A percentile compares a stretch with the other conserved stretches of the same genome.
Conservation (phyloP, 176 grass and related monocot genomes). For the Lolium perenne region DNA sequence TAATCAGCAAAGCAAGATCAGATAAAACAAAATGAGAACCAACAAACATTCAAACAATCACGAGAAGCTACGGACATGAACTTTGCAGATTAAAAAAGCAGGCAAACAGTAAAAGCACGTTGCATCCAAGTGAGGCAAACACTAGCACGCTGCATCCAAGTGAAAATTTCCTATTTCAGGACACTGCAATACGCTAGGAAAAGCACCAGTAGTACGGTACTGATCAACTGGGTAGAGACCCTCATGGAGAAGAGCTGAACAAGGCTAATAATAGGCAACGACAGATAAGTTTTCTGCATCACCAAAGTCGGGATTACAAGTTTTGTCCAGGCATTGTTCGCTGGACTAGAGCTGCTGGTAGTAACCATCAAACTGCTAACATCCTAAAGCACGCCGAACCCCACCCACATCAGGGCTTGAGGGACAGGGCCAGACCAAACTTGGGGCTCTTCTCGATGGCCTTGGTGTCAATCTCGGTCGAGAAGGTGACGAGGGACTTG, state of each 20-base stretch:
- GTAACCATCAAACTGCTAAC: conserved; percentile 29
- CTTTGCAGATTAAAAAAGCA: too few relatives aligned
- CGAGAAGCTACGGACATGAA: too few relatives aligned
- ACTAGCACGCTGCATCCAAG: background rate
- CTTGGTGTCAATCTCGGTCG: conserved; percentile 69
- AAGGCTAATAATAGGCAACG: background rate
- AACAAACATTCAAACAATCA: background rate
- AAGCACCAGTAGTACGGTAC: conserved; percentile 7
- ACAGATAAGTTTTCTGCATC: conserved; percentile 27
- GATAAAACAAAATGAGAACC: background rate
- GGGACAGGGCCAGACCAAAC: conserved; percentile 62
- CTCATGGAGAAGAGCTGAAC: background rate
- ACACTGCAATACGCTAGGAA: background rate
- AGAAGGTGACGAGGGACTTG: conserved; percentile 69
- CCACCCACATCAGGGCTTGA: conserved; percentile 57
- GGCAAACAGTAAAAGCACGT: background rate
- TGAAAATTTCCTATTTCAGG: background rate
- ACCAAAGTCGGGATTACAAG: conserved; percentile 37
- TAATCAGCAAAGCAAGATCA: background rate
- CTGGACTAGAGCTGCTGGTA: conserved; percentile 41
- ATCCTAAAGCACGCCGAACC: conserved; percentile 28
- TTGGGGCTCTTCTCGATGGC: conserved; percentile 66
- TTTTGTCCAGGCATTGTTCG: conserved; percentile 38
- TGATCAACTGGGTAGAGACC: conserved; percentile 28
- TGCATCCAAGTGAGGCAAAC: background rate